Evolutionary conservation across 108 stramenopile species (phyloP).

Genomic region (Cyclotella kingstonii): DNA sequence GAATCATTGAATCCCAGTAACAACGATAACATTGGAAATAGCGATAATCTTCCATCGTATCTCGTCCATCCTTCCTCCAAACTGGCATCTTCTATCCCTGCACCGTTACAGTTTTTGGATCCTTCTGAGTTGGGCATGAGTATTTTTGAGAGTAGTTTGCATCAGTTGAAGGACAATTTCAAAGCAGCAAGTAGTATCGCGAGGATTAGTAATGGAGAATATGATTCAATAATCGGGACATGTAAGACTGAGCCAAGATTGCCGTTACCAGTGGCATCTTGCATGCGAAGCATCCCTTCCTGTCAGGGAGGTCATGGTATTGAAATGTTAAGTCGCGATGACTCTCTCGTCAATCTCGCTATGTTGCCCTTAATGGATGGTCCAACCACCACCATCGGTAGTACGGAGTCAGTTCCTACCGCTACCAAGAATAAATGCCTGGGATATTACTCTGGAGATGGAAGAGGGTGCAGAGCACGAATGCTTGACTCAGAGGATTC

Average conservation of each 20-base stretch:
- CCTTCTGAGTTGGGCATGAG: constrained; percentile 48
- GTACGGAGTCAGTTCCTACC: background rate
- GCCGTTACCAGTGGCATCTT: constrained; percentile 15
- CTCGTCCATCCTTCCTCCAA: constrained; percentile 22
- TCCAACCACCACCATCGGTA: background rate
- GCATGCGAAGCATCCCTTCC: no score
- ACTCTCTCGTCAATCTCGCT: constrained; percentile 73
- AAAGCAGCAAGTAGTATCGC: constrained; percentile 13
- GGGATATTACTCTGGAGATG: background rate
- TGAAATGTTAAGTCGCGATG: constrained; percentile 55
- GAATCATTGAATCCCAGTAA: background rate
- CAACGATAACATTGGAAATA: constrained; percentile 3
- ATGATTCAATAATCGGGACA: no score
- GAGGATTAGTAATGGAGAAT: no score
- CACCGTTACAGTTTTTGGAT: constrained; percentile 36
- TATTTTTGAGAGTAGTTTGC: constrained; percentile 49
- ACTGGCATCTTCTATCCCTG: constrained; percentile 14
- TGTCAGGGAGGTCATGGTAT: no score
- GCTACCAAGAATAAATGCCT: background rate
- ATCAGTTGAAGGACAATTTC: constrained; percentile 62
- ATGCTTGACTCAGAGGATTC: constrained; percentile 21
- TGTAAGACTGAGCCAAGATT: no score
- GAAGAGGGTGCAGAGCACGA: background rate
- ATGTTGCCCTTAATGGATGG: constrained; percentile 51
- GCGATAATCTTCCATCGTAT: constrained; percentile 7